Evolutionary conservation across 306 rosid species (phyloP).

Genomic region (Canavalia ensiformis): DNA sequence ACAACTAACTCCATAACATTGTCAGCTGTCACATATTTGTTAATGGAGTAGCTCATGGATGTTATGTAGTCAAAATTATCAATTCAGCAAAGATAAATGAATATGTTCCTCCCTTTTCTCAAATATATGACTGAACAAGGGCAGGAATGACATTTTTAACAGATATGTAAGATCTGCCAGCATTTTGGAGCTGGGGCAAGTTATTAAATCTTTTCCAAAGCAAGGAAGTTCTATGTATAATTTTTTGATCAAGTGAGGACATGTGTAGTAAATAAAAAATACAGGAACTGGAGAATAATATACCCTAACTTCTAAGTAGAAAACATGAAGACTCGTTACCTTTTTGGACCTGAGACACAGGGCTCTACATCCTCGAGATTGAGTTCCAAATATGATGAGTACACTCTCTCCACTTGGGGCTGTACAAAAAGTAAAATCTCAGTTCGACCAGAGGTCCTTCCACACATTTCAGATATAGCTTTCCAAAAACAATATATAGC

Average conservation of each 20-base stretch:
- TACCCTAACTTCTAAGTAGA: conserved; percentile 23
- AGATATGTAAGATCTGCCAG: conserved; percentile 14
- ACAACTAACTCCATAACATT: conserved; percentile 4
- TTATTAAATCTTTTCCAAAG: neutral
- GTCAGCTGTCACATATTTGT: neutral
- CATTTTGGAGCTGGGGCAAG: conserved; percentile 26
- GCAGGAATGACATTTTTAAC: conserved; percentile 35
- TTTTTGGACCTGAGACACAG: conserved; percentile 96
- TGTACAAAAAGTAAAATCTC: conserved; percentile 54
- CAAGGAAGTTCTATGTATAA: conserved; percentile 7
- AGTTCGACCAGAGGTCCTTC: conserved; percentile 40
- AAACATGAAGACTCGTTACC: conserved; percentile 59
- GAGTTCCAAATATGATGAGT: conserved; percentile 84
- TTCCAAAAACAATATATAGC: neutral
- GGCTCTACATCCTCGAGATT: conserved; percentile 87
- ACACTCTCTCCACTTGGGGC: conserved; percentile 86
- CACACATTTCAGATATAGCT: conserved; percentile 7
- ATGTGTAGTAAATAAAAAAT: conserved; percentile 29
- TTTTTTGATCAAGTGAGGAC: conserved; percentile 7
- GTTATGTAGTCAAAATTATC: conserved; percentile 11
- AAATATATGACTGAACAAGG: conserved; percentile 40
- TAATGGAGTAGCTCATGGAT: conserved; percentile 5
- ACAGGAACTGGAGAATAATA: neutral
- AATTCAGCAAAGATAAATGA: conserved; percentile 31
- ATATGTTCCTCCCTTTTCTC: conserved; percentile 34